Base-by-base conservation (phyloP, 257 asterid species). In the Gynochthodes officinalis region DNA sequence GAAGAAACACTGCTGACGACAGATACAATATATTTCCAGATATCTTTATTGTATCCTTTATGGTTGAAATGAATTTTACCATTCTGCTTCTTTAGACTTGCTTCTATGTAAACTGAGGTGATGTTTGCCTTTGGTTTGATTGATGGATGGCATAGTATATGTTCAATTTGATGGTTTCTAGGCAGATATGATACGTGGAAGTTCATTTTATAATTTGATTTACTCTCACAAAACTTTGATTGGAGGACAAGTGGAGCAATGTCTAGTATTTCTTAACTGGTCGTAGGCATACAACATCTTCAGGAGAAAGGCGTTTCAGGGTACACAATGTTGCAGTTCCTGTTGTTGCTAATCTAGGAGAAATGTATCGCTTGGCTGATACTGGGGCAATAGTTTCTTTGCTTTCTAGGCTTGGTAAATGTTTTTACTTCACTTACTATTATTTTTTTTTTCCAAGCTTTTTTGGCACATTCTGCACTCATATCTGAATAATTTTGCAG, bases 271-370 rank as follows among this genome's bases (percentile, higher is more conserved):
- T 81, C 93, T 86, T 86, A 83, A 89, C 87, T 23, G 68, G 67
- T 77, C 75, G 48, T 85, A 93, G 98, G 81, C 91, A 88, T 78
- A 93, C 97, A 71, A 91, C 98, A 60, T 93, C 98, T 73, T 89
- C 90, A 55, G 98, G 97, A 76, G 98, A 93, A 84, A 82, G 97
- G 80, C 96, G 96, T 75, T 91, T 93, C 69, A 89, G 98, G 79
- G 97, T 93, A 73, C 96, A 85, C 81, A 93, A 96, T 30, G 94
- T 94, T 2, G 96, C 93, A 50, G 97, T 91, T 82, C 98, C 97
- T 46, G 98, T 93, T 72, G 94, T 89, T 78, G 68, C 96, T 71
- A 96, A 93, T 75, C 76, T 93, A 37, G 88, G 96, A 70, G 96
- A 91, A 86, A 89, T 93, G 96, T 93, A 91, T 81, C 96, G 93